Evolutionary conservation across 257 asterid species (phyloP).

Genomic region (Dorcoceras hygrometricum): DNA sequence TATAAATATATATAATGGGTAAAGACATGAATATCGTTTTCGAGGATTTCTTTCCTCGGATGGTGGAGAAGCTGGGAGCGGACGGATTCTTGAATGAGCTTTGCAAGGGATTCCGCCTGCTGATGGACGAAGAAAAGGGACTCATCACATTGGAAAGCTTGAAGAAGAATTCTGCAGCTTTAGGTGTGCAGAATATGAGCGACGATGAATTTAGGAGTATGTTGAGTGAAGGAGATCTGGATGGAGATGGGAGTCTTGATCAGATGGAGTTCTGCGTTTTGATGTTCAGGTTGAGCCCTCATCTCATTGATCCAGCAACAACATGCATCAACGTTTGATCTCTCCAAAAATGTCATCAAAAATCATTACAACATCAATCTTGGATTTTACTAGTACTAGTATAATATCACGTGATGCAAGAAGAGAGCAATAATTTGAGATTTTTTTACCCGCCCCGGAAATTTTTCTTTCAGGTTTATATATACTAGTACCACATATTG

Average conservation of each 20-base stretch:
- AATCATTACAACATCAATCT: no score
- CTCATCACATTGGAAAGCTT: conserved; percentile 66
- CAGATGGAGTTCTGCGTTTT: conserved; percentile 73
- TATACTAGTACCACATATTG: no score
- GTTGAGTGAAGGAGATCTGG: conserved; percentile 74
- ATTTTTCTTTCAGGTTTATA: no score
- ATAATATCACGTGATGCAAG: no score
- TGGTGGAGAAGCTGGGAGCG: conserved; percentile 69
- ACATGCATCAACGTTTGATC: no score
- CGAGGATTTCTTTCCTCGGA: conserved; percentile 70
- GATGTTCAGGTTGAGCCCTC: conserved; percentile 74
- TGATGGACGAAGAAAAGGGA: conserved; percentile 52
- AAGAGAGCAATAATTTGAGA: no score
- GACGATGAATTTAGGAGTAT: conserved; percentile 52
- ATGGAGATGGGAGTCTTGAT: conserved; percentile 61
- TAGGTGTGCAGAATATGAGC: conserved; percentile 54
- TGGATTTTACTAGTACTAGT: no score
- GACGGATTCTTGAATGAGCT: conserved; percentile 67
- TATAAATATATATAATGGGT: no score
- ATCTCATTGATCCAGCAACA: conserved; percentile 47
- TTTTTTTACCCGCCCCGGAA: no score
- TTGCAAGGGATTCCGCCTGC: conserved; percentile 51
- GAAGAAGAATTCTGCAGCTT: conserved; percentile 44
- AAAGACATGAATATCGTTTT: no score
- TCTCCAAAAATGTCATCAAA: no score